Evolutionary conservation across 2,329 filamentous ascomycete species (phyloP).

Genomic region (Xylaria polymorpha): DNA sequence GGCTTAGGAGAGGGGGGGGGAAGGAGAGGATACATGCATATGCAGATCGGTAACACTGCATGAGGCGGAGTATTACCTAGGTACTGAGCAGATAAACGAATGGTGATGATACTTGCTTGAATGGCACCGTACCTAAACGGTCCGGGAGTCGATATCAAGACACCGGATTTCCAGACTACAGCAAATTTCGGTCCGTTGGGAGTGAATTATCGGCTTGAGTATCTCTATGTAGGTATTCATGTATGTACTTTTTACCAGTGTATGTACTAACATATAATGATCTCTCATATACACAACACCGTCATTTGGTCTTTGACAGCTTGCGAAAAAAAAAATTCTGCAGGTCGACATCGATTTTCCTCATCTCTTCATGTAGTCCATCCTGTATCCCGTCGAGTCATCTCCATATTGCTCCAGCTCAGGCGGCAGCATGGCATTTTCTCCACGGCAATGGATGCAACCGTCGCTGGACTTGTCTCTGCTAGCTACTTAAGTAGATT

Average conservation of each 20-base stretch:
- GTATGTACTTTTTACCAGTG: neutral
- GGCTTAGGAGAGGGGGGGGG: slow-evolving; percentile 24
- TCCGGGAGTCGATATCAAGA: neutral
- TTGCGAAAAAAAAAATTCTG: neutral
- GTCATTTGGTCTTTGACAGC: neutral
- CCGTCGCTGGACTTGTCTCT: neutral
- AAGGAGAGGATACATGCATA: slow-evolving; percentile 5
- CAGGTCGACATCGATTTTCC: neutral
- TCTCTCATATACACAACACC: slow-evolving; percentile 7
- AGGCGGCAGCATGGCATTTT: neutral
- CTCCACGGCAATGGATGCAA: neutral
- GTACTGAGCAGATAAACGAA: neutral
- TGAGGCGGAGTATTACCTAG: slow-evolving; percentile 29
- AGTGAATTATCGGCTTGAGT: neutral
- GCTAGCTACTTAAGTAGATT: neutral
- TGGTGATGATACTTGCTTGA: neutral
- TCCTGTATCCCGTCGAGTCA: neutral
- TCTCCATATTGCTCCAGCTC: neutral
- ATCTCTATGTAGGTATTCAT: neutral
- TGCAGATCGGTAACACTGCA: slow-evolving; percentile 22
- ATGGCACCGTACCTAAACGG: neutral
- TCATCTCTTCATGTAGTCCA: neutral
- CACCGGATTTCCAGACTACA: neutral
- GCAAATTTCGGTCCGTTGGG: neutral
- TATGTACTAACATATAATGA: slow-evolving; percentile 9